Conservation (phyloP, 148 eudicot genomes). For the Selenicereus undatus region DNA sequence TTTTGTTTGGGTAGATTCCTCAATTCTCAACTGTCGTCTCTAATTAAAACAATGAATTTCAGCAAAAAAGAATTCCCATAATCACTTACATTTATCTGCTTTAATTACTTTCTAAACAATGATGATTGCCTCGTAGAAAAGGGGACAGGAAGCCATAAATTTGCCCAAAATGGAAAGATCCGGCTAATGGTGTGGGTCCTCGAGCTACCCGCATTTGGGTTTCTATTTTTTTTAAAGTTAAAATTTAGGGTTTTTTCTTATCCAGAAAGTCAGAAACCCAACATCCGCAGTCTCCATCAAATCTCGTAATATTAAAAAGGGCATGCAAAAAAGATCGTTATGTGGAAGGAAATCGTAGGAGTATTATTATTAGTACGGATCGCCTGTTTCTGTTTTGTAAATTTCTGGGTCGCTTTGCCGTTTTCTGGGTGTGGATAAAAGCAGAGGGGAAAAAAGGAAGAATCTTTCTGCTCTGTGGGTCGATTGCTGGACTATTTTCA, state of each 20-base stretch:
- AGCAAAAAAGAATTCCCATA: no score
- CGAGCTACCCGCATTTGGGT: constrained; percentile 16
- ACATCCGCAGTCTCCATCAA: constrained; percentile 18
- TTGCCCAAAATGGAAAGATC: constrained; percentile 16
- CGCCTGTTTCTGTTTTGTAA: not conserved
- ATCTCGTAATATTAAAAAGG: constrained; percentile 7
- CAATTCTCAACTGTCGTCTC: no score
- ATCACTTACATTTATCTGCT: not conserved
- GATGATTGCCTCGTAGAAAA: not conserved
- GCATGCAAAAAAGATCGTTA: not conserved
- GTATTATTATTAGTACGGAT: not conserved
- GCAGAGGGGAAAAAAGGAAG: not conserved
- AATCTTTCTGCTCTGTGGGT: not conserved
- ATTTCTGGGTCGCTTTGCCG: not conserved
- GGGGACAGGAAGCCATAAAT: not conserved
- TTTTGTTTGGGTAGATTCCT: no score
- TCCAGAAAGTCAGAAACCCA: constrained; percentile 15
- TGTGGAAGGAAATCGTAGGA: not conserved
- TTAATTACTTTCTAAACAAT: not conserved
- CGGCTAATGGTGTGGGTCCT: constrained; percentile 3
- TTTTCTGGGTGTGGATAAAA: not conserved
- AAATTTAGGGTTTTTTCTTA: constrained; percentile 21
- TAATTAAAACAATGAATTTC: no score
- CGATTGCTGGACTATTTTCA: not conserved
- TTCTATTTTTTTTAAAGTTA: not conserved